Percentiles rank a stretch among this genome's conserved stretches.
These are phyloP conservation scores for Debaryomyces singareniensis DNA, from an alignment of 1,139 yeast species.

Conservation along the genomic window DNA sequence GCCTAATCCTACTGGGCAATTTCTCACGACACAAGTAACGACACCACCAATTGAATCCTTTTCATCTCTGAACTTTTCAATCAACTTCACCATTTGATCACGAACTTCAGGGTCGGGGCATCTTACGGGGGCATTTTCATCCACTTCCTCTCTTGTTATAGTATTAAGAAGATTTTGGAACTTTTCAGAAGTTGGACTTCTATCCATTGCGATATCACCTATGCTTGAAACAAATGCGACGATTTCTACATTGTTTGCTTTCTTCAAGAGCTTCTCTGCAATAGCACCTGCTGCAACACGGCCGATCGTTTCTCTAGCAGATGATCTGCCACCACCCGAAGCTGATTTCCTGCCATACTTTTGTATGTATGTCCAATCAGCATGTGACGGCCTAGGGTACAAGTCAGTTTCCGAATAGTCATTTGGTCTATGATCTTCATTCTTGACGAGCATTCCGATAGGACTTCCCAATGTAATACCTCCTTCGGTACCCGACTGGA, in stretches of 20 bases:
- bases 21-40: conserved; percentile 94
- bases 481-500: conserved; percentile 91
- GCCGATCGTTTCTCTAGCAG: conserved; percentile 97
- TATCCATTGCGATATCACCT: conserved; percentile 70
- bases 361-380: conserved; percentile 86
- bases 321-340: conserved; percentile 95
- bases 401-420: conserved; percentile 93
- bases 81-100: conserved; percentile 77
- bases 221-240: conserved; percentile 95
- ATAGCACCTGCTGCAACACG: conserved; percentile 98
- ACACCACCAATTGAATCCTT: conserved; percentile 96
- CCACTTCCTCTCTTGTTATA: conserved; percentile 84
- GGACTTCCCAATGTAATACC: conserved; percentile 94
- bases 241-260: conserved; percentile 81
- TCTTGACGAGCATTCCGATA: conserved; percentile 84
- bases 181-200: conserved; percentile 58
- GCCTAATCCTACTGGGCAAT: conserved; percentile 89
- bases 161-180: conserved; percentile 65
- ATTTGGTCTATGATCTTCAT: conserved; percentile 94
- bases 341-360: conserved; percentile 92
- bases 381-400: conserved; percentile 97
- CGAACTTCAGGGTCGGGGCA: conserved; percentile 79
- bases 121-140: conserved; percentile 82
- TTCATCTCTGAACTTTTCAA: conserved; percentile 79
- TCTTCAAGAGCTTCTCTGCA: conserved; percentile 81